A percentile compares a stretch with the other conserved stretches of the same genome.
These are phyloP conservation scores for Patellifolia procumbens DNA, from an alignment of 179 eudicot species.

Conservation along the genomic window DNA sequence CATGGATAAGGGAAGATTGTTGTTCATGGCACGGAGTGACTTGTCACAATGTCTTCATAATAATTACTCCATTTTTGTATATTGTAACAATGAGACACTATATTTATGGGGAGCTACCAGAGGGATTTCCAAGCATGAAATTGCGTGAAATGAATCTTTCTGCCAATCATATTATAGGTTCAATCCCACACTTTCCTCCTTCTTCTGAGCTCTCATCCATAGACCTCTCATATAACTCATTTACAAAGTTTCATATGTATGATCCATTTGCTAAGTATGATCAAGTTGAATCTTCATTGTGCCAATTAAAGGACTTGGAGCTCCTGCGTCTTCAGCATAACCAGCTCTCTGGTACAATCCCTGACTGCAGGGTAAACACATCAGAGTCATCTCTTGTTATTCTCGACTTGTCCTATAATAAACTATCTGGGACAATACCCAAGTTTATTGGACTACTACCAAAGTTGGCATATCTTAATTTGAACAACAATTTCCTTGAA, in stretches of 20 bases:
- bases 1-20: too few relatives aligned
- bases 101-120: too few relatives aligned
- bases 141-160: not conserved
- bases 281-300: not conserved
- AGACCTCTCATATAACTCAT: not conserved
- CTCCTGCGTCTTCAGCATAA: slow-evolving; percentile 29
- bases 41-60: too few relatives aligned
- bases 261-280: not conserved
- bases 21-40: too few relatives aligned
- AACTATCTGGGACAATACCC: slow-evolving; percentile 26
- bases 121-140: too few relatives aligned
- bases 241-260: slow-evolving; percentile 20
- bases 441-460: slow-evolving; percentile 17
- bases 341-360: slow-evolving; percentile 32
- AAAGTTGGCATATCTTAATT: not conserved
- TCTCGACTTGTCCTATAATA: slow-evolving; percentile 30
- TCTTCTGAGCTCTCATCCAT: too few relatives aligned
- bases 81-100: too few relatives aligned
- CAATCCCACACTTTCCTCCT: not conserved
- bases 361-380: slow-evolving; percentile 39
- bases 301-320: not conserved
- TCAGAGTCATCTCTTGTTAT: too few relatives aligned
- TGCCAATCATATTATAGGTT: not conserved
- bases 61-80: too few relatives aligned
- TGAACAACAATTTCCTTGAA: slow-evolving; percentile 26